Percentiles rank a stretch among this genome's conserved stretches.
Evolutionary conservation across 2,329 filamentous ascomycete species (phyloP).

Genomic region (Paracoccidioides lutzii): DNA sequence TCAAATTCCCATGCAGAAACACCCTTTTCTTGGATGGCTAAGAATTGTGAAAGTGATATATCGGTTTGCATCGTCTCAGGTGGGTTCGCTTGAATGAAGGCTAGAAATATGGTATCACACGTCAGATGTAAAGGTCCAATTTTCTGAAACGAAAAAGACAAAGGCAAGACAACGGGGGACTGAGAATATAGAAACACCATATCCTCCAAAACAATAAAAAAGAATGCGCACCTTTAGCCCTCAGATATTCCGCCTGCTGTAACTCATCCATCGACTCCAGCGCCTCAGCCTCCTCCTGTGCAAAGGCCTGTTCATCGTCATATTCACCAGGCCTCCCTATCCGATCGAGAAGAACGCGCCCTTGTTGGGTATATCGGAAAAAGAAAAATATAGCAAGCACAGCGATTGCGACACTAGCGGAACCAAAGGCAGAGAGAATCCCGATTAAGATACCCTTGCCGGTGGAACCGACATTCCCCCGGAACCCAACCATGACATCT

Average conservation of each 20-base stretch:
- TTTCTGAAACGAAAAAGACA: not conserved
- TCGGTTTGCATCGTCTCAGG: constrained; percentile 92
- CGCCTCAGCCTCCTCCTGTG: constrained; percentile 86
- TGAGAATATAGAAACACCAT: not conserved
- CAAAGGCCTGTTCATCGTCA: constrained; percentile 92
- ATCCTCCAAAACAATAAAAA: not conserved
- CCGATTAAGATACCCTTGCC: constrained; percentile 83
- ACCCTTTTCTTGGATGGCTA: constrained; percentile 97
- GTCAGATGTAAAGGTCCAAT: not conserved
- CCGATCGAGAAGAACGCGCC: constrained; percentile 84
- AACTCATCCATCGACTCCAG: constrained; percentile 93
- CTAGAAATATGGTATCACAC: constrained; percentile 35
- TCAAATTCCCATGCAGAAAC: constrained; percentile 99
- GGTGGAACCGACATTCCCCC: constrained; percentile 40
- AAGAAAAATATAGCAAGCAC: constrained; percentile 78
- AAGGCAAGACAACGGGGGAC: not conserved
- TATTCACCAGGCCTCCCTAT: constrained; percentile 90
- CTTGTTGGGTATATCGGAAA: constrained; percentile 77
- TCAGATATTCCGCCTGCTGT: constrained; percentile 74
- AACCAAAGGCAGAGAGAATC: constrained; percentile 85
- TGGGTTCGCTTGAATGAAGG: constrained; percentile 85
- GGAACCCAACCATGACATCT: constrained; percentile 15
- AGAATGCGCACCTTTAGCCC: constrained; percentile 68
- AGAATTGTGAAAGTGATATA: constrained; percentile 91
- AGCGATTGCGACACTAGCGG: constrained; percentile 69